These are phyloP conservation scores for Rusavskia elegans DNA, from an alignment of 495 filamentous ascomycete species.

Conservation along the genomic window DNA sequence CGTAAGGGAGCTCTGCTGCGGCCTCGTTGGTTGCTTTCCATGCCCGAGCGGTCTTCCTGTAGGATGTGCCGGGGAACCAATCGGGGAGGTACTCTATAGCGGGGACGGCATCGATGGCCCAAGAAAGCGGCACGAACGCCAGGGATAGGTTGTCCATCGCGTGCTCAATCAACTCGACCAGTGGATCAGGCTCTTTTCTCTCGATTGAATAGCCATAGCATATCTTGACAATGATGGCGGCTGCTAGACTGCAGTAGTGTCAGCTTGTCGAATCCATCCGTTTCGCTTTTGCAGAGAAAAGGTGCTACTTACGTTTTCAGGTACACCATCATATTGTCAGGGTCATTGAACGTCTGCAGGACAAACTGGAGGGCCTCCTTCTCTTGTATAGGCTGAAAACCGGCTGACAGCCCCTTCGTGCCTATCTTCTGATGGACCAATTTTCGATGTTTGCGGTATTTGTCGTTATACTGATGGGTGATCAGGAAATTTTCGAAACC, in stretches of 20 bases:
- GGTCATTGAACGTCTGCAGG: constrained; percentile 23
- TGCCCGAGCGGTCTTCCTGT: constrained; percentile 20
- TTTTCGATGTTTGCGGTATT: constrained; percentile 21
- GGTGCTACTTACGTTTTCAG: constrained; percentile 22
- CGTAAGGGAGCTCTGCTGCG: constrained; percentile 21
- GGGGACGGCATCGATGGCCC: not conserved
- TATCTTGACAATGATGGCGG: constrained; percentile 29
- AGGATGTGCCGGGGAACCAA: constrained; percentile 33
- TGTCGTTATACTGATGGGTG: not conserved
- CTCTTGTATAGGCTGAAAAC: constrained; percentile 24
- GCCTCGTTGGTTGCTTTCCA: constrained; percentile 7
- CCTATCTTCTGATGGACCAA: constrained; percentile 19
- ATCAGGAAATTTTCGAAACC: constrained; percentile 1
- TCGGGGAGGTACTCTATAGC: not conserved
- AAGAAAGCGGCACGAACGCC: constrained; percentile 14
- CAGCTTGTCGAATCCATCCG: constrained; percentile 2
- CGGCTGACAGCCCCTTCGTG: constrained; percentile 17
- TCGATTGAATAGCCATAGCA: constrained; percentile 34
- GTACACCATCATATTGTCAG: constrained; percentile 21
- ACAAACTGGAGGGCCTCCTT: constrained; percentile 26
- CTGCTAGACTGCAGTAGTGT: constrained; percentile 17
- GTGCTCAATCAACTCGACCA: constrained; percentile 24
- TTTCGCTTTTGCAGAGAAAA: not conserved
- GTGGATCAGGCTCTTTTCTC: constrained; percentile 21
- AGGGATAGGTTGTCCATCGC: constrained; percentile 23